Percentiles rank a stretch among this genome's conserved stretches.
phyloP scores from a whole-genome alignment of 352 stramenopile genomes.

The Plasmopara halstedii region DNA sequence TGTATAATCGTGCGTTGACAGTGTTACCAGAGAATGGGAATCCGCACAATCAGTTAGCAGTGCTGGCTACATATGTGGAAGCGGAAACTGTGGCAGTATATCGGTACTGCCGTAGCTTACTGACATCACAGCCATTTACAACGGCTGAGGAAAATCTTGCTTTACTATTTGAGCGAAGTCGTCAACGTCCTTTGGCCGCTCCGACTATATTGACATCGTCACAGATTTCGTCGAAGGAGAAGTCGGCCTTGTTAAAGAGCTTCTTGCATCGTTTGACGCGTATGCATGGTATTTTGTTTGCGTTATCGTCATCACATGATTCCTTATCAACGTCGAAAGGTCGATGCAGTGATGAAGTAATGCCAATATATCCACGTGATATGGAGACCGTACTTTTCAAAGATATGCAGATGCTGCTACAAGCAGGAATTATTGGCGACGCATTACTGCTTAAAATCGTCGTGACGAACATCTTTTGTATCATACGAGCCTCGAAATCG shows the following conservation, averaged over 20 bases:
- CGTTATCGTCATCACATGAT: conserved; percentile 26
- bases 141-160: conserved; percentile 86
- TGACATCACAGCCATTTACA: conserved; percentile 79
- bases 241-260: conserved; percentile 79
- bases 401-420: conserved; percentile 48
- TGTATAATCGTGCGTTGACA: conserved; percentile 63
- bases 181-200: conserved; percentile 52
- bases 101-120: conserved; percentile 81
- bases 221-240: conserved; percentile 57
- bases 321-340: conserved; percentile 11
- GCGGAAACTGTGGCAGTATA: conserved; percentile 88
- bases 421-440: conserved; percentile 57
- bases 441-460: conserved; percentile 72
- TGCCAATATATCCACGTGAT: conserved; percentile 43
- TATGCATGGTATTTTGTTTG: conserved; percentile 82
- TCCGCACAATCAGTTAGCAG: conserved; percentile 79
- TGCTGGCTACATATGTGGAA: conserved; percentile 82
- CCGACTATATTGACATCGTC: conserved; percentile 30
- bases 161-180: conserved; percentile 83
- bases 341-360: conserved; percentile 4
- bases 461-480: conserved; percentile 73
- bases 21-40: conserved; percentile 77
- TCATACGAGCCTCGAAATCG: conserved; percentile 31
- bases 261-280: conserved; percentile 80
- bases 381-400: conserved; percentile 62